Percentiles rank a stretch among this genome's conserved stretches.
Evolutionary conservation across 2,329 filamentous ascomycete genomes (phyloP).

Genomic region (Penicillium sp.): DNA sequence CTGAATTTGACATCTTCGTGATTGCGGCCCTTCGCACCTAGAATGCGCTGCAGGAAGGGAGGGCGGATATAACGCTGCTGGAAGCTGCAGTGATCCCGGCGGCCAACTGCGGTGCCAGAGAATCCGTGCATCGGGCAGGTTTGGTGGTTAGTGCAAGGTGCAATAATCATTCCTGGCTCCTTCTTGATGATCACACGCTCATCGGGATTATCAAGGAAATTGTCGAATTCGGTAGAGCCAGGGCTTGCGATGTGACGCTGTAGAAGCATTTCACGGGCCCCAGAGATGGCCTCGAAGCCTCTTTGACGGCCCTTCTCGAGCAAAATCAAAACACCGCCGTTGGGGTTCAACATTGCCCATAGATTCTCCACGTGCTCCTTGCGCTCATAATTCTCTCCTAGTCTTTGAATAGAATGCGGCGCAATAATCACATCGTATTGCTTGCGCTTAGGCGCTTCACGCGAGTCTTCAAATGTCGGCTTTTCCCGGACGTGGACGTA

Average conservation of each 20-base stretch:
- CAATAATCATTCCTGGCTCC: slow-evolving; percentile 63
- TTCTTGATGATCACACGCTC: slow-evolving; percentile 42
- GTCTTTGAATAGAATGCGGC: slow-evolving; percentile 75
- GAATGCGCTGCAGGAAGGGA: slow-evolving; percentile 73
- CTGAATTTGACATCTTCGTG: slow-evolving; percentile 91
- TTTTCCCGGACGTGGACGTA: slow-evolving; percentile 66
- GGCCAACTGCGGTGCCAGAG: slow-evolving; percentile 68
- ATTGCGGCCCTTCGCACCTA: slow-evolving; percentile 68
- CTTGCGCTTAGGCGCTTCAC: slow-evolving; percentile 64
- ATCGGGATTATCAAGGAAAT: slow-evolving; percentile 34
- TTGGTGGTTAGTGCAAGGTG: slow-evolving; percentile 80
- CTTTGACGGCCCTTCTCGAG: slow-evolving; percentile 89
- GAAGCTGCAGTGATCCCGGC: slow-evolving; percentile 91
- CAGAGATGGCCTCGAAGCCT: slow-evolving; percentile 89
- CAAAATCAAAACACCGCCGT: slow-evolving; percentile 83
- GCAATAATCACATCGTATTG: slow-evolving; percentile 88
- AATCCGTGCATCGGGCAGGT: slow-evolving; percentile 84
- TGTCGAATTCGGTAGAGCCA: slow-evolving; percentile 47
- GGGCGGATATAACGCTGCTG: slow-evolving; percentile 85
- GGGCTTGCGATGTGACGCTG: slow-evolving; percentile 70
- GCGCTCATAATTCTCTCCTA: slow-evolving; percentile 74
- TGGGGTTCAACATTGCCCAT: slow-evolving; percentile 80
- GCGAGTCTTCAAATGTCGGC: slow-evolving; percentile 59
- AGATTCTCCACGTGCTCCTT: slow-evolving; percentile 82
- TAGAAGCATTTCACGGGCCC: slow-evolving; percentile 76